phyloP scores from a whole-genome alignment of 2,329 filamentous ascomycete species.

The Sclerotinia trifoliorum region DNA sequence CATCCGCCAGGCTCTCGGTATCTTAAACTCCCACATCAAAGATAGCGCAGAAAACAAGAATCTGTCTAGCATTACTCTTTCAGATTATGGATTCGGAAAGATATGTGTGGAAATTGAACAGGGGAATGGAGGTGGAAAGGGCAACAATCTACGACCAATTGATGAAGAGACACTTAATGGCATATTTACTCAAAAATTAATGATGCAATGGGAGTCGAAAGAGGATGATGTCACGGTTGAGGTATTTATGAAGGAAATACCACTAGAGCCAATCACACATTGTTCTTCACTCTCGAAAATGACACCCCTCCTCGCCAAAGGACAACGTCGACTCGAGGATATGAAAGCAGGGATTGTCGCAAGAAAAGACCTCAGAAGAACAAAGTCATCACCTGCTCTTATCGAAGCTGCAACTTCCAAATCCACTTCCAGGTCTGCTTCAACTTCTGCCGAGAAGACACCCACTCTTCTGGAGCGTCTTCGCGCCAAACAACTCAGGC shows the following conservation, averaged over 20 bases:
- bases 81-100: slow-evolving; percentile 54
- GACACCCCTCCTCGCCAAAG: slow-evolving; percentile 60
- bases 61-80: slow-evolving; percentile 43
- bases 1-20: slow-evolving; percentile 63
- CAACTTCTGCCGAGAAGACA: slow-evolving; percentile 44
- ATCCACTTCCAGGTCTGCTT: slow-evolving; percentile 24
- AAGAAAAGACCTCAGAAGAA: slow-evolving; percentile 49
- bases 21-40: slow-evolving; percentile 46
- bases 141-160: slow-evolving; percentile 43
- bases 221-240: slow-evolving; percentile 16
- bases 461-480: slow-evolving; percentile 75
- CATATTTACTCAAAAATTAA: slow-evolving; percentile 55
- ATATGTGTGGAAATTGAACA: slow-evolving; percentile 56
- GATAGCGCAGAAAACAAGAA: slow-evolving; percentile 43
- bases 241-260: slow-evolving; percentile 56
- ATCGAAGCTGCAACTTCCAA: neutral
- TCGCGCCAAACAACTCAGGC: slow-evolving; percentile 64
- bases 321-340: slow-evolving; percentile 66
- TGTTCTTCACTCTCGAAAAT: slow-evolving; percentile 53
- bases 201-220: slow-evolving; percentile 44
- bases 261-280: slow-evolving; percentile 52
- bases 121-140: slow-evolving; percentile 20
- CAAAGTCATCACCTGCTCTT: slow-evolving; percentile 32
- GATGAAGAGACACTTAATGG: slow-evolving; percentile 53
- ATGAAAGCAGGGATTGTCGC: slow-evolving; percentile 61